Evolutionary conservation across 805 yeast species (phyloP).

Genomic region (Teunomyces panamensis): DNA sequence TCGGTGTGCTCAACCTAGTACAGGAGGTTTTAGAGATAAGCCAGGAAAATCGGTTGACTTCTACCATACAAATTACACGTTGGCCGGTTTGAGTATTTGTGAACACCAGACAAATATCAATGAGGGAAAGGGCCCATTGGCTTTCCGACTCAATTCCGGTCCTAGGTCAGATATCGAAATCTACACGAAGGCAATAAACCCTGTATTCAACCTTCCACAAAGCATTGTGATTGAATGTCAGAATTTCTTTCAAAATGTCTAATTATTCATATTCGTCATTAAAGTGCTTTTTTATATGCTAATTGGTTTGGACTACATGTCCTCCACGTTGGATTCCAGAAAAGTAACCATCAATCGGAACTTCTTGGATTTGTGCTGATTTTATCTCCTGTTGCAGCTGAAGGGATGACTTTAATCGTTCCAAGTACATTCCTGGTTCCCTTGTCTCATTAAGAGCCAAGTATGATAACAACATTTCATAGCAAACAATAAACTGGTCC

Average conservation of each 20-base stretch:
- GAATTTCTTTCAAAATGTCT: background rate
- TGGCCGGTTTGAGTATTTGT: conserved; percentile 68
- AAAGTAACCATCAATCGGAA: conserved; percentile 8
- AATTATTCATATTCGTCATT: background rate
- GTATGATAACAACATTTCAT: conserved; percentile 51
- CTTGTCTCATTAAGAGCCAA: conserved; percentile 4
- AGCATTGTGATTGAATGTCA: conserved; percentile 1
- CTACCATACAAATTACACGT: conserved; percentile 85
- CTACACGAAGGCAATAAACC: conserved; percentile 20
- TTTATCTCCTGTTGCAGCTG: background rate
- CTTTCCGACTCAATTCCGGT: conserved; percentile 14
- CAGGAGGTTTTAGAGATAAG: conserved; percentile 84
- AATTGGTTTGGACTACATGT: background rate
- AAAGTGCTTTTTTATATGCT: background rate
- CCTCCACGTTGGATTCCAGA: conserved; percentile 4
- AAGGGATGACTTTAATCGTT: background rate
- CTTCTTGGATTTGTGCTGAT: conserved; percentile 1
- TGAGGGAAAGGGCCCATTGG: conserved; percentile 9
- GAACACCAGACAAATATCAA: conserved; percentile 39
- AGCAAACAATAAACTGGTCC: conserved; percentile 70
- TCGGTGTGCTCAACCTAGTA: conserved; percentile 67
- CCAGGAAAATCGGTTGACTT: conserved; percentile 80
- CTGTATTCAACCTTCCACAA: conserved; percentile 27
- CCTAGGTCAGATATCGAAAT: conserved; percentile 2
- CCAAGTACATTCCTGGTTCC: conserved; percentile 1